Conservation (phyloP, 768 basidiomycete genomes). For the Amanita jacksonii region DNA sequence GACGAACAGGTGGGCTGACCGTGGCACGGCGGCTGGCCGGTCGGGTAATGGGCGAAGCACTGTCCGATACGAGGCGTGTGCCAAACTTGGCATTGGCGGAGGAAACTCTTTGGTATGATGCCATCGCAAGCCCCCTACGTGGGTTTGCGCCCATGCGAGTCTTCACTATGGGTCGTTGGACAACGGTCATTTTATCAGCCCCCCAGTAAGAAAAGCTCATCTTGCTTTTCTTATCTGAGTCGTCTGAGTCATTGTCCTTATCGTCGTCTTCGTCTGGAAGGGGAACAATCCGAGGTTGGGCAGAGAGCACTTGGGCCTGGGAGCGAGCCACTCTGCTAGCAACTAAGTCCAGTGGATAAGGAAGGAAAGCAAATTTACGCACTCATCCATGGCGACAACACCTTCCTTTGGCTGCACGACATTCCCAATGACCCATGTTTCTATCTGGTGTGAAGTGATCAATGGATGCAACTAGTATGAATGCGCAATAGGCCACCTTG, state of each 20-base stretch:
- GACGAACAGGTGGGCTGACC: slow-evolving; percentile 35
- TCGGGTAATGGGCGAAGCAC: slow-evolving; percentile 36
- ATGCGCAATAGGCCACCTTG: slow-evolving; percentile 42
- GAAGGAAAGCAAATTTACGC: slow-evolving; percentile 21
- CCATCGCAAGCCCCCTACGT: slow-evolving; percentile 32
- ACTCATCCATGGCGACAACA: slow-evolving; percentile 90
- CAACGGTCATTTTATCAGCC: slow-evolving; percentile 79
- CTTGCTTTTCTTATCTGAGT: slow-evolving; percentile 84
- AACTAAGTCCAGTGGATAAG: slow-evolving; percentile 1
- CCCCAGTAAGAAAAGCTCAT: slow-evolving; percentile 96
- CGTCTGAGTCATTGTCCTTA: slow-evolving; percentile 57
- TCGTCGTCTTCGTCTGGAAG: slow-evolving; percentile 57
- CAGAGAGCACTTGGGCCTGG: slow-evolving; percentile 47
- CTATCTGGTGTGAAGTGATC: slow-evolving; percentile 44
- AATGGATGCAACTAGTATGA: not conserved
- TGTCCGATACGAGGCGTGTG: slow-evolving; percentile 63
- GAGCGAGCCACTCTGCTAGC: slow-evolving; percentile 57
- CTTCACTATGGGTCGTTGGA: slow-evolving; percentile 63
- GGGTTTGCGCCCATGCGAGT: slow-evolving; percentile 28
- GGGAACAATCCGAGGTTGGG: slow-evolving; percentile 57
- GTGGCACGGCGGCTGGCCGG: slow-evolving; percentile 56
- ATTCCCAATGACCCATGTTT: slow-evolving; percentile 80
- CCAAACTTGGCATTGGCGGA: slow-evolving; percentile 93
- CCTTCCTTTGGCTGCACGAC: slow-evolving; percentile 69
- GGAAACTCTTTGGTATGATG: slow-evolving; percentile 69